These are phyloP conservation scores for Camellia sinensis DNA, from an alignment of 148 eudicot species.

Conservation along the genomic window DNA sequence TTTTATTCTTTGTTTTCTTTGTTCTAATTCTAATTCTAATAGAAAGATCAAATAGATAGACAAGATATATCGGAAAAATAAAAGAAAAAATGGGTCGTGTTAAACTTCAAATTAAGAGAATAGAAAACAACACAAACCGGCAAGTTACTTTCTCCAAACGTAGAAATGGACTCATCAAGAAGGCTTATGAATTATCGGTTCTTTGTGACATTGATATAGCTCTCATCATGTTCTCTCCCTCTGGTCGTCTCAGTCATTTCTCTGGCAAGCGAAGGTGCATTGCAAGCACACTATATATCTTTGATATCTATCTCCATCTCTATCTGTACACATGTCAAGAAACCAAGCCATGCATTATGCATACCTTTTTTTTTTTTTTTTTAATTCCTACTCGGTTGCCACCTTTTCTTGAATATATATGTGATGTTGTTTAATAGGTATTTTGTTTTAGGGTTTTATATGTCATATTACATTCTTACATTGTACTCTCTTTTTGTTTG, in stretches of 20 bases:
- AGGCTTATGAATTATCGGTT: slow-evolving; percentile 74
- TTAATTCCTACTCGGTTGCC: not conserved
- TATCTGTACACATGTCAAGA: not conserved
- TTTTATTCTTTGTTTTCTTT: not conserved
- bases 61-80: no score
- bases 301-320: not conserved
- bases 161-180: slow-evolving; percentile 79
- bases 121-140: slow-evolving; percentile 65
- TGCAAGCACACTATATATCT: not conserved
- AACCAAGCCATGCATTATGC: not conserved
- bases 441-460: not conserved
- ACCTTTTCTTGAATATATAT: not conserved
- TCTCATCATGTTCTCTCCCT: slow-evolving; percentile 78
- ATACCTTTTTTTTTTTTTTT: not conserved
- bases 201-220: slow-evolving; percentile 80
- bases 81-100: slow-evolving; percentile 56
- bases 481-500: no score
- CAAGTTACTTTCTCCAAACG: slow-evolving; percentile 92
- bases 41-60: not conserved
- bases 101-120: slow-evolving; percentile 69
- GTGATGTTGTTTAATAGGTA: not conserved
- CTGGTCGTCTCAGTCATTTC: slow-evolving; percentile 63
- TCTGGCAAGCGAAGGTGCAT: slow-evolving; percentile 61
- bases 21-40: not conserved
- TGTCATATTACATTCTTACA: not conserved